These are phyloP conservation scores for Leccinellum luteum DNA, from an alignment of 768 basidiomycete species.

Conservation along the genomic window DNA sequence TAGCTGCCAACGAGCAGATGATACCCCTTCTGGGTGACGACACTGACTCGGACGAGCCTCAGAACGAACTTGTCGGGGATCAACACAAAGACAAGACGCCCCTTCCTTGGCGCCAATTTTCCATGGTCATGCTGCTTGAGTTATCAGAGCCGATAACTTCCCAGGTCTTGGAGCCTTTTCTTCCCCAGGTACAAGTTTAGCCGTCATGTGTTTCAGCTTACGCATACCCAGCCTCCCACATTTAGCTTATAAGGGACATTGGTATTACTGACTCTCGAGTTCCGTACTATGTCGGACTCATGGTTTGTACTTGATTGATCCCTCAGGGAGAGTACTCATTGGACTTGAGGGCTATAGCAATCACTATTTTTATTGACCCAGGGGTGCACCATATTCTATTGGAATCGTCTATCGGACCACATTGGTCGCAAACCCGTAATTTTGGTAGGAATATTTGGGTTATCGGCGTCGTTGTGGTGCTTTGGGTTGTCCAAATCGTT, in stretches of 20 bases:
- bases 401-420: slow-evolving; percentile 50
- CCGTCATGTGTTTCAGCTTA: background rate
- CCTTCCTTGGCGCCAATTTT: slow-evolving; percentile 67
- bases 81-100: slow-evolving; percentile 39
- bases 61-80: too few species aligned
- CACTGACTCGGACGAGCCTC: too few species aligned
- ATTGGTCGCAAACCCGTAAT: slow-evolving; percentile 49
- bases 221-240: background rate
- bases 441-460: slow-evolving; percentile 42
- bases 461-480: slow-evolving; percentile 44
- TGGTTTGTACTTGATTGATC: slow-evolving; percentile 33
- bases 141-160: slow-evolving; percentile 73
- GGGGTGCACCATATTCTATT: slow-evolving; percentile 45
- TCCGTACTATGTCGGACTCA: slow-evolving; percentile 47
- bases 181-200: slow-evolving; percentile 47
- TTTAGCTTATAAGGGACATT: slow-evolving; percentile 29
- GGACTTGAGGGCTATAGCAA: slow-evolving; percentile 29
- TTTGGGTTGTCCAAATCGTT: slow-evolving; percentile 49
- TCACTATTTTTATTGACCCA: slow-evolving; percentile 50
- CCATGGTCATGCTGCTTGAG: slow-evolving; percentile 65
- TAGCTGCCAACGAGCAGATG: too few species aligned
- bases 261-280: slow-evolving; percentile 40
- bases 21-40: too few species aligned
- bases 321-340: background rate
- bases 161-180: slow-evolving; percentile 72